Base-by-base conservation (phyloP, 2,329 filamentous ascomycete genomes). In the Hypoxylon sp. region DNA sequence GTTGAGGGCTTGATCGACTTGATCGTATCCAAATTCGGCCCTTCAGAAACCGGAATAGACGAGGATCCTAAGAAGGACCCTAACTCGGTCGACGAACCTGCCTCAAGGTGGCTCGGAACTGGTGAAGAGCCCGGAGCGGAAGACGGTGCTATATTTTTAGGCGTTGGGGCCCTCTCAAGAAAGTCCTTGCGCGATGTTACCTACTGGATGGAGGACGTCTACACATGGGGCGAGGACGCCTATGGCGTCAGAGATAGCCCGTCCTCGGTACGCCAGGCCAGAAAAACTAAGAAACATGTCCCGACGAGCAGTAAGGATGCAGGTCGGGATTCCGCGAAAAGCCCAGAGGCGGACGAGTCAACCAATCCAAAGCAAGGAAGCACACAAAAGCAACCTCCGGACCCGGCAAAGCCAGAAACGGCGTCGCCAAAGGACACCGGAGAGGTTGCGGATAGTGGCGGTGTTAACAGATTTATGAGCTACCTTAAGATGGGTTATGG, bases 201-300 rank as follows among this genome's bases (percentile, higher is more conserved):
- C 0, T 87, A 91, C 60, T 98, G 95, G 95, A 91, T 96, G 85
- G 92, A 97, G 78, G 91, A 93, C 75, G 85, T 98, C 2, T 97
- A 96, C 78, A 90, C 85, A 30, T 93, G 93, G 84, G 95, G 94
- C 1, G 89, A 93, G 57, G 86, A 92, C 74, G 90, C 95, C 1
- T 98, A 97, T 77, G 95, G 94, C 3, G 87, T 98, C 5, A 87
- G 88, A 58, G 91, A 97, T 36, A 94, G 93, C 71, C 92, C 93
- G 13, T 87, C 86, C 1, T 90, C 92, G 1, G 85, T 86, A 65
- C 86, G 91, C 32, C 84, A 85, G 51, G 79, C 81, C 45, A 80
- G 77, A 69, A 86, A 78, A 75, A 71, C 71, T 62, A 77, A 77
- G 49, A 82, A 78, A 58, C 67, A 70, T 32, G 32, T 59, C 32